Conservation (phyloP, 2,329 filamentous ascomycete genomes). For the Blastomyces percursus region DNA sequence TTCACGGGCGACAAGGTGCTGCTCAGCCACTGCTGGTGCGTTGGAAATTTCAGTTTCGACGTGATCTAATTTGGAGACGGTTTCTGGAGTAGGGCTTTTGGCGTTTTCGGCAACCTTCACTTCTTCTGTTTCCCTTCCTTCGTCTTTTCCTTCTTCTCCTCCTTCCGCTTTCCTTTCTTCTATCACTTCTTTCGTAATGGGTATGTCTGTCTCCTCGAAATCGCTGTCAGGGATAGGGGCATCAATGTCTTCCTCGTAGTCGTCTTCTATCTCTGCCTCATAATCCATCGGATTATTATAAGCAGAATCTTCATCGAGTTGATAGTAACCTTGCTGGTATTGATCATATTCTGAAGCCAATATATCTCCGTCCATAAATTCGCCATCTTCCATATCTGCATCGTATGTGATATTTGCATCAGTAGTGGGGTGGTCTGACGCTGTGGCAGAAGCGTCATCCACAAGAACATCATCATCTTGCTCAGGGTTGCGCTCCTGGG, state of each 20-base stretch:
- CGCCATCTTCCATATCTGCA: conserved; percentile 40
- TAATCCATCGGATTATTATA: conserved; percentile 14
- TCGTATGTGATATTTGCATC: conserved; percentile 27
- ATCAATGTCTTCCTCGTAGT: conserved; percentile 28
- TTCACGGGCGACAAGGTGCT: background rate
- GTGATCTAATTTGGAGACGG: background rate
- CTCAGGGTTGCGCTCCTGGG: conserved; percentile 21
- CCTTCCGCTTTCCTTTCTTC: background rate
- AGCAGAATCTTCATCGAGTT: conserved; percentile 16
- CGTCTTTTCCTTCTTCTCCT: background rate
- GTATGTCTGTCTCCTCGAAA: background rate
- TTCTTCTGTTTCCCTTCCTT: background rate
- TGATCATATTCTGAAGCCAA: conserved; percentile 18
- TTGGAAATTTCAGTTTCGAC: conserved; percentile 8
- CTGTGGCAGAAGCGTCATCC: conserved; percentile 38
- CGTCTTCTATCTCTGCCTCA: conserved; percentile 34
- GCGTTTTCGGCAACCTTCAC: background rate
- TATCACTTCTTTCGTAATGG: conserved; percentile 9
- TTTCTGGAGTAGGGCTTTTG: conserved; percentile 12
- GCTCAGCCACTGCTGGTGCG: background rate
- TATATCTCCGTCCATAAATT: conserved; percentile 18
- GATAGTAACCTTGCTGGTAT: conserved; percentile 23
- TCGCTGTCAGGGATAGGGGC: conserved; percentile 17
- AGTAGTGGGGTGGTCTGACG: conserved; percentile 27
- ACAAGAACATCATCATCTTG: conserved; percentile 49